Conservation (phyloP, 441 rosid genomes). For the Raphanus hybrid region DNA sequence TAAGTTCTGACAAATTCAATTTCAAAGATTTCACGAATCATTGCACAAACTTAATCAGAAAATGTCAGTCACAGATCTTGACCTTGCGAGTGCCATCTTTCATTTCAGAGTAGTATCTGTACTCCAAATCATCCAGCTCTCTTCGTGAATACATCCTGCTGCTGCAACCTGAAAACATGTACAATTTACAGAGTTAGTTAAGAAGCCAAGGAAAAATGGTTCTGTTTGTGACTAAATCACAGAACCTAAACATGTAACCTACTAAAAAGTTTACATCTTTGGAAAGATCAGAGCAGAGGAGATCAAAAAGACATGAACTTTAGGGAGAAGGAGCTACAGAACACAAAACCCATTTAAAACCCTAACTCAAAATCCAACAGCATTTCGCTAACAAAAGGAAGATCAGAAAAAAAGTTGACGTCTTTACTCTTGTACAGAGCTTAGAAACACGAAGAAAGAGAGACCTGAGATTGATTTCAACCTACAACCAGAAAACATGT, state of each 20-base stretch:
- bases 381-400: background rate
- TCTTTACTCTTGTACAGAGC: too few relatives aligned
- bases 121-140: conserved; percentile 51
- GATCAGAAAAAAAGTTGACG: background rate
- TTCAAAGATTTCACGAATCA: background rate
- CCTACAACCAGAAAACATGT: too few relatives aligned
- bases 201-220: too few relatives aligned
- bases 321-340: too few relatives aligned
- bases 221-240: too few relatives aligned
- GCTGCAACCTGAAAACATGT: conserved; percentile 19
- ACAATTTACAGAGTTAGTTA: background rate
- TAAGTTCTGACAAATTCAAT: conserved; percentile 49
- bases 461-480: background rate
- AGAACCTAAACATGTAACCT: too few relatives aligned
- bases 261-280: too few relatives aligned
- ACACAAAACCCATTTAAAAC: too few relatives aligned
- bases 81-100: conserved; percentile 44
- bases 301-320: too few relatives aligned
- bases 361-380: background rate
- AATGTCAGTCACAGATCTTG: too few relatives aligned
- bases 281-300: too few relatives aligned
- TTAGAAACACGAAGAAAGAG: background rate
- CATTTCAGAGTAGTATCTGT: conserved; percentile 51
- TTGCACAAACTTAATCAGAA: background rate
- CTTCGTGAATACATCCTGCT: conserved; percentile 37